Conservation (phyloP, 2,329 filamentous ascomycete species). For the Colletotrichum sp. region DNA sequence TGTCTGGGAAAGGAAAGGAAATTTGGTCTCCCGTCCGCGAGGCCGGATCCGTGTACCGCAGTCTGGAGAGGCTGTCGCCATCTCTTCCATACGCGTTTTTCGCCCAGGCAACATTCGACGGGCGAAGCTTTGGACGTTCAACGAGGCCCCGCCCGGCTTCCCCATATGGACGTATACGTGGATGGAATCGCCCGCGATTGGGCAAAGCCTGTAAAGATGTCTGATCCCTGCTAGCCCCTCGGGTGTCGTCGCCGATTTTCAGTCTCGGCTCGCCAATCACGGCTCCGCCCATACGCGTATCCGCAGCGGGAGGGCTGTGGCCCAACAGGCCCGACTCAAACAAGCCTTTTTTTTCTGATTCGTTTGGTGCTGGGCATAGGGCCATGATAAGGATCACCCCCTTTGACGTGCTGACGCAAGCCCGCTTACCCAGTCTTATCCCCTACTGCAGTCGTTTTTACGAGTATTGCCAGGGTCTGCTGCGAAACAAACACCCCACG, state of each 20-base stretch:
- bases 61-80: neutral
- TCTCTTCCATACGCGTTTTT: conserved; percentile 2
- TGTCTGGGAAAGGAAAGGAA: neutral
- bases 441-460: neutral
- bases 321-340: neutral
- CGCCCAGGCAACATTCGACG: neutral
- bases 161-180: conserved; percentile 4
- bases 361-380: neutral
- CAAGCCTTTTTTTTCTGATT: neutral
- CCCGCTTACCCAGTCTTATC: neutral
- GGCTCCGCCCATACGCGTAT: conserved; percentile 1
- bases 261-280: neutral
- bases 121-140: neutral
- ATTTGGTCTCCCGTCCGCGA: neutral
- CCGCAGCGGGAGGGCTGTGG: neutral
- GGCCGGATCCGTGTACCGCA: neutral
- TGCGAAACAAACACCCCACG: neutral
- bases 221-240: neutral
- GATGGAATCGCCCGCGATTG: neutral
- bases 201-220: fast-evolving
- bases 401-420: neutral
- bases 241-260: neutral
- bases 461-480: neutral
- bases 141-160: neutral
- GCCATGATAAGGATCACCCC: neutral